phyloP scores from a whole-genome alignment of 169 alveolate species.

The Theileria parva region DNA sequence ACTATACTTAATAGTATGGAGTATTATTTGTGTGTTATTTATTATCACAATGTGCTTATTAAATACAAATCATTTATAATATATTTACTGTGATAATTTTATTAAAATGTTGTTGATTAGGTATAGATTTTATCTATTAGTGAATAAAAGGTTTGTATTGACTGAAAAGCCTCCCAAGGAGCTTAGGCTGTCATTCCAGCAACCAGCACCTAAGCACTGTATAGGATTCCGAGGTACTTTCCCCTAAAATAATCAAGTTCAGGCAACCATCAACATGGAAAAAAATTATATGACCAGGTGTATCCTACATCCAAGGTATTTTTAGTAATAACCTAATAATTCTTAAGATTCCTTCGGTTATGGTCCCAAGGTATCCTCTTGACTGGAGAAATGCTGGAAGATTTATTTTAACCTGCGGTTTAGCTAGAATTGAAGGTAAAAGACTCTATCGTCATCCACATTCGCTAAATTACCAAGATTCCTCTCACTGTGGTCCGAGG shows the following conservation, averaged over 20 bases:
- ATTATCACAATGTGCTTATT: background rate
- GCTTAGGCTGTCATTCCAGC: constrained; percentile 36
- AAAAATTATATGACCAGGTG: constrained; percentile 82
- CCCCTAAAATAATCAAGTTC: background rate
- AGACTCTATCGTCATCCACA: constrained; percentile 67
- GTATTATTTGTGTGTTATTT: background rate
- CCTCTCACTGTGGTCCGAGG: constrained; percentile 74
- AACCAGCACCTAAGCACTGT: constrained; percentile 44
- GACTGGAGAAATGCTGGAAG: constrained; percentile 90
- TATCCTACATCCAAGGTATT: constrained; percentile 84
- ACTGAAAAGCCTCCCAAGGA: constrained; percentile 55
- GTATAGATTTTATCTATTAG: background rate
- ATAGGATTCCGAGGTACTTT: constrained; percentile 33
- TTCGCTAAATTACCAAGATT: constrained; percentile 67
- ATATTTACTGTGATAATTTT: background rate
- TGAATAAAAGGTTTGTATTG: background rate
- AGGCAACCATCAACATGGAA: constrained; percentile 85
- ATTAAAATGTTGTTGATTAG: no score
- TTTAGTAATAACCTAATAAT: no score
- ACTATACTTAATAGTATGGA: background rate
- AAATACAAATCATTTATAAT: background rate
- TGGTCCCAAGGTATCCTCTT: constrained; percentile 81
- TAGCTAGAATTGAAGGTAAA: constrained; percentile 79
- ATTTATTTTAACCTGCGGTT: constrained; percentile 76
- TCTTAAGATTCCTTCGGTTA: constrained; percentile 79